Evolutionary conservation across 305 asterid genomes (phyloP), one percentile per base, ranked within the genome.

Genomic region (Fraxinus dipetala): DNA sequence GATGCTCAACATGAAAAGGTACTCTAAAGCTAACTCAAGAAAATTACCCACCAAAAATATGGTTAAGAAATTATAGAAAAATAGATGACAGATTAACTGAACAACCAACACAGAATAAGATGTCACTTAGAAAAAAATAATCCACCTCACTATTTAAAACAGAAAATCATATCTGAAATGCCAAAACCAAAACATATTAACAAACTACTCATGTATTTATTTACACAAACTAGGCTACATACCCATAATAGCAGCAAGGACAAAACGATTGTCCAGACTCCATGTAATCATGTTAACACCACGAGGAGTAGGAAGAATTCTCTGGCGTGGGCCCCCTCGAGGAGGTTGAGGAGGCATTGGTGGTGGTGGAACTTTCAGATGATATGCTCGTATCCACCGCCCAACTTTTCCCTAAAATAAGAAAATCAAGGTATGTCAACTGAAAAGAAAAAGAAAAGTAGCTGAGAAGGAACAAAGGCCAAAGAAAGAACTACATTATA

Each of bases 161-260:
- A 51, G 76, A 36, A 59, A 26, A 36, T 63, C 59, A 75, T 65
- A 82, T 18, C 38, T 20, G 75, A 72, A 22, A 81, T 38, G 30
- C 14, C 72, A 72, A 79, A 76, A 80, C 22, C 36, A 30, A 72
- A 77, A 78, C 72, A 2, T 26, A 26, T 63, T 6, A 63, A 63
- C 34, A 22, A 63, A 63, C 32, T 63, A 63, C 34, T 63, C n/a
- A 1, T 83, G 43, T 63, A 78, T 81, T 14, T 32, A 79, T 34
- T 35, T 31, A 84, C 32, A 34, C 74, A 78, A 78, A 81, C 61
- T 83, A 70, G 78, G 79, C 73, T 79, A 77, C 90, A 75, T 90
- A 96, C 99, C 99, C 99, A 96, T 96, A 72, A 96, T 96, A 88
- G 99, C 98, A 85, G 99, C 98, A 86, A 96, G 99, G 78, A 96